These are phyloP conservation scores for Gossypium ekmanianum DNA, from an alignment of 345 rosid species.

Conservation along the genomic window DNA sequence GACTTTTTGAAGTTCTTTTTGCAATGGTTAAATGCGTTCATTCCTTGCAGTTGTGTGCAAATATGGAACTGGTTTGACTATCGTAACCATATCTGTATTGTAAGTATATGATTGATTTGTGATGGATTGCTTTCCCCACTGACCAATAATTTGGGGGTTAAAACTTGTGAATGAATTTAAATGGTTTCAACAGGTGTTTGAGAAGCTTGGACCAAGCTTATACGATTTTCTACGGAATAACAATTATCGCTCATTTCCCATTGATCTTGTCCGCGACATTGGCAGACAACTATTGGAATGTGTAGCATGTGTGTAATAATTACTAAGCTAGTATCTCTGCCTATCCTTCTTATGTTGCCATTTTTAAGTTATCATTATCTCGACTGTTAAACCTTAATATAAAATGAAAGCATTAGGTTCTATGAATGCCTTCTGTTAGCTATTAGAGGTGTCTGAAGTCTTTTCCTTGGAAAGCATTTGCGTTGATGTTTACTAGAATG, in stretches of 20 bases:
- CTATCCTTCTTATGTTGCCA: constrained; percentile 32
- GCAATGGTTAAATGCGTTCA: constrained; percentile 56
- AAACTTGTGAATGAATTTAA: constrained; percentile 67
- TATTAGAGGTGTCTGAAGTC: neutral
- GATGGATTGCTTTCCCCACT: constrained; percentile 28
- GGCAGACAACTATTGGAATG: constrained; percentile 99
- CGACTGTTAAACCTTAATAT: constrained; percentile 11
- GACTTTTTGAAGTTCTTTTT: constrained; percentile 9
- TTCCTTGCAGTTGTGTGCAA: constrained; percentile 99
- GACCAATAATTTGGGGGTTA: constrained; percentile 55
- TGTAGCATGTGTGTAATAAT: constrained; percentile 96
- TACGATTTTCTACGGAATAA: constrained; percentile 10
- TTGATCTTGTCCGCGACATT: constrained; percentile 99
- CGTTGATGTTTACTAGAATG: neutral
- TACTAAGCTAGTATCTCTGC: constrained; percentile 16
- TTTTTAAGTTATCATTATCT: constrained; percentile 34
- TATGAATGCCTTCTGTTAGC: neutral
- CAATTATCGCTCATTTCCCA: constrained; percentile 8
- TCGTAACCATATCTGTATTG: constrained; percentile 99
- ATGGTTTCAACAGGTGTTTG: constrained; percentile 97
- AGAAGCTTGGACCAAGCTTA: constrained; percentile 13
- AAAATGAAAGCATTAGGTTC: neutral
- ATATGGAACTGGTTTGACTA: constrained; percentile 99
- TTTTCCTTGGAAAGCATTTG: too few species aligned
- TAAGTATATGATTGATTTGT: constrained; percentile 73